These are phyloP conservation scores for Penicillium sp. DNA, from an alignment of 2,329 filamentous ascomycete species.

Conservation along the genomic window DNA sequence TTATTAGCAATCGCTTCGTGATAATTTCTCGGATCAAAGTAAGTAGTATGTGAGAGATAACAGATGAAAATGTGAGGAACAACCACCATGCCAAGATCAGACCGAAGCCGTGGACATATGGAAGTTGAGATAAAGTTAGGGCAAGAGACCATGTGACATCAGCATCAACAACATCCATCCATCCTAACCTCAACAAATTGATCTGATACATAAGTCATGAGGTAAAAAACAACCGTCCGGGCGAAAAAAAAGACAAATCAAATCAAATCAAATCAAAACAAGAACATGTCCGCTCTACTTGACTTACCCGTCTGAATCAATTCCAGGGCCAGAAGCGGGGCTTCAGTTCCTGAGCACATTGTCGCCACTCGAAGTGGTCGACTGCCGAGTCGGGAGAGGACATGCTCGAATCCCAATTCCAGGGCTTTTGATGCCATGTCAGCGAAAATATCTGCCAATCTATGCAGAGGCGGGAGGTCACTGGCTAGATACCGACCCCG, in stretches of 20 bases:
- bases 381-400: slow-evolving; percentile 40
- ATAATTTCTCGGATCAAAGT: slow-evolving; percentile 35
- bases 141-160: not conserved
- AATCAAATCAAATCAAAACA: not conserved
- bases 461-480: slow-evolving; percentile 28
- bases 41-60: not conserved
- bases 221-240: not conserved
- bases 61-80: not conserved
- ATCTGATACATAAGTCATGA: not conserved
- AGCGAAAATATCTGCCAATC: slow-evolving; percentile 31
- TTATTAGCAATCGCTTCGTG: slow-evolving; percentile 11
- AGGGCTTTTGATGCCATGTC: slow-evolving; percentile 28
- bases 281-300: not conserved
- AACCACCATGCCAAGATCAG: not conserved
- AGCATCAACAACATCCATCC: not conserved
- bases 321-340: slow-evolving; percentile 65
- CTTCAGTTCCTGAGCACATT: slow-evolving; percentile 76
- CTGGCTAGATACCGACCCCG: slow-evolving; percentile 17
- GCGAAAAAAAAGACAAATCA: not conserved
- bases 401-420: slow-evolving; percentile 43
- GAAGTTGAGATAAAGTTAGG: not conserved
- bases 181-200: too few species aligned
- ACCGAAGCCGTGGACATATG: not conserved
- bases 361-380: slow-evolving; percentile 60
- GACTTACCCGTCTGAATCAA: slow-evolving; percentile 52